A percentile compares a stretch with the other conserved stretches of the same genome.
Conservation (phyloP, 169 alveolate species). For the Perkinsus chesapeaki region DNA sequence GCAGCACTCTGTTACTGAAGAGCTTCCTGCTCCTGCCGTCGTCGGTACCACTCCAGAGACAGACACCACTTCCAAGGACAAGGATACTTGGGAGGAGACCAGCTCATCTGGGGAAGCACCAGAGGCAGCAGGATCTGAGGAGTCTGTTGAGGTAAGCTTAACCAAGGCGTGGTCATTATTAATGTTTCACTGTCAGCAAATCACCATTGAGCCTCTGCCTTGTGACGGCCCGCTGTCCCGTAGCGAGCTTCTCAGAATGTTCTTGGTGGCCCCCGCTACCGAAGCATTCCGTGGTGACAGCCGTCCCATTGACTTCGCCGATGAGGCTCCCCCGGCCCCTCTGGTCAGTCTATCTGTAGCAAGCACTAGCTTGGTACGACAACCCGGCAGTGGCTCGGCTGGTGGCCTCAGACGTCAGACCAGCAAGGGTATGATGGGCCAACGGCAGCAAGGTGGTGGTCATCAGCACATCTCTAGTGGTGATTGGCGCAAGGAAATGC, state of each 20-base stretch:
- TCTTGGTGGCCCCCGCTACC: not conserved
- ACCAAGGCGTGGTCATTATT: not conserved
- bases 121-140: not conserved
- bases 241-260: not conserved
- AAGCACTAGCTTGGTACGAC: not conserved
- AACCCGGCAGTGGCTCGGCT: not conserved
- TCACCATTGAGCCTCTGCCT: not conserved
- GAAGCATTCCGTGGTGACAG: not conserved
- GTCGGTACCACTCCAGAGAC: not conserved
- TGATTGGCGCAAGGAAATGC: not conserved
- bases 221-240: not conserved
- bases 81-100: not conserved
- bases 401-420: not conserved
- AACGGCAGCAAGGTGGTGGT: not conserved
- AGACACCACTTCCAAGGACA: not conserved
- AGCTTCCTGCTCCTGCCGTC: not conserved
- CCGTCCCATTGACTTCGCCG: not conserved
- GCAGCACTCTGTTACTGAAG: not conserved
- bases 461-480: not conserved
- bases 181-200: not conserved
- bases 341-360: not conserved
- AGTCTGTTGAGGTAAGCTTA: not conserved
- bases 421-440: not conserved
- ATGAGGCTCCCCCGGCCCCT: not conserved
- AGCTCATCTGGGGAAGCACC: not conserved